These are phyloP conservation scores for Balansia obtecta DNA, from an alignment of 2,329 filamentous ascomycete genomes.

Conservation along the genomic window DNA sequence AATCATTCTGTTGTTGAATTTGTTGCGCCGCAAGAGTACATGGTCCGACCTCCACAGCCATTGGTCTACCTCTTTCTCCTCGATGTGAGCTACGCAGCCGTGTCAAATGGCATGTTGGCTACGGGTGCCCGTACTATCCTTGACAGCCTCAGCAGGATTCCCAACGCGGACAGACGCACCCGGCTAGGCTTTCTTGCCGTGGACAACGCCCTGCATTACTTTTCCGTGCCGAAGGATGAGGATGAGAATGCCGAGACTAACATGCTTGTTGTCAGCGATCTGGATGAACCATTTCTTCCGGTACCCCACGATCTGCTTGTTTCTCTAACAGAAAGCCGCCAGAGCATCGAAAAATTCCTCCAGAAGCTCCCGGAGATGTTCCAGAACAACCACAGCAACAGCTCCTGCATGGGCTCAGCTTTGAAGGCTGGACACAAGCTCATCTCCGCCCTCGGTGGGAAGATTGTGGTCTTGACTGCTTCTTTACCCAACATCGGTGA, in stretches of 20 bases:
- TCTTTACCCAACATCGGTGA: constrained; percentile 82
- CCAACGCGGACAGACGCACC: constrained; percentile 90
- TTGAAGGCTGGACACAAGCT: constrained; percentile 89
- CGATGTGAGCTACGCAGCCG: constrained; percentile 82
- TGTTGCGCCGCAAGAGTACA: constrained; percentile 96
- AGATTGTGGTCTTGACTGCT: constrained; percentile 83
- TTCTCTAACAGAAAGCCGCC: constrained; percentile 74
- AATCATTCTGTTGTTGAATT: constrained; percentile 98
- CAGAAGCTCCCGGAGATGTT: constrained; percentile 93
- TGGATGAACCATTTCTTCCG: constrained; percentile 93
- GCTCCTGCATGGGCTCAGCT: constrained; percentile 91
- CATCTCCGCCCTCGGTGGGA: constrained; percentile 86
- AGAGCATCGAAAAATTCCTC: constrained; percentile 85
- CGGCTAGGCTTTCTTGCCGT: constrained; percentile 91
- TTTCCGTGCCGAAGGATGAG: constrained; percentile 80
- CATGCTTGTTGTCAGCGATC: constrained; percentile 88
- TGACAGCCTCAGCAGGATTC: constrained; percentile 91
- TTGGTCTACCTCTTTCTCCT: constrained; percentile 93
- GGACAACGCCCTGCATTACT: constrained; percentile 91
- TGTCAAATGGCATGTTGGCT: constrained; percentile 81
- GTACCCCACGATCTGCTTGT: constrained; percentile 87
- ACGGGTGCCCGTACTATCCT: constrained; percentile 88
- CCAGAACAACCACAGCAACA: constrained; percentile 78
- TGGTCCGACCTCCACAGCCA: constrained; percentile 94
- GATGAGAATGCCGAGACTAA: constrained; percentile 74